phyloP scores from a whole-genome alignment of 129 eudicot genomes.

The Chrysanthemum lavandulifolium region DNA sequence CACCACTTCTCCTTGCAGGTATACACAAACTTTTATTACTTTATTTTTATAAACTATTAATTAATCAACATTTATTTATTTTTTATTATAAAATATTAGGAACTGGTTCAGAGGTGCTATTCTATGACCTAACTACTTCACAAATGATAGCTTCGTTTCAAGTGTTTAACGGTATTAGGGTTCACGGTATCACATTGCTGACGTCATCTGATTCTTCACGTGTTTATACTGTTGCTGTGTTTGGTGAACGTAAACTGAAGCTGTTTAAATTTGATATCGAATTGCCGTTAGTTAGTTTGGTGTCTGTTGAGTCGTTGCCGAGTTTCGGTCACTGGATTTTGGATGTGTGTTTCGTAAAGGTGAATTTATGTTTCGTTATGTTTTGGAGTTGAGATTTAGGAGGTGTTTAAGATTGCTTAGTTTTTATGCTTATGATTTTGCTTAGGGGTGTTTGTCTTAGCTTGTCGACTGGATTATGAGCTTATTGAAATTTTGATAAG shows the following conservation, averaged over 20 bases:
- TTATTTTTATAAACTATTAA: neutral
- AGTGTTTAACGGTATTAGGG: conserved; percentile 86
- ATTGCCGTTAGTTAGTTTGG: conserved; percentile 26
- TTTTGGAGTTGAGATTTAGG: neutral
- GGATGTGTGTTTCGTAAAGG: conserved; percentile 82
- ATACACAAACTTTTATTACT: too few relatives aligned
- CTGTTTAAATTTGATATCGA: conserved; percentile 43
- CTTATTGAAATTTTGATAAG: too few relatives aligned
- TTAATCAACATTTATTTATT: too few relatives aligned
- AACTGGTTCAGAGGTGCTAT: conserved; percentile 78
- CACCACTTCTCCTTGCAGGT: conserved; percentile 53
- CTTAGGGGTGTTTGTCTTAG: too few relatives aligned
- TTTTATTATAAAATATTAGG: too few relatives aligned
- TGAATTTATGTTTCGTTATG: conserved; percentile 16
- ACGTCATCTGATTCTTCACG: conserved; percentile 3
- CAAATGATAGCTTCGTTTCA: conserved; percentile 54
- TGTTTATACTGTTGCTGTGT: conserved; percentile 53
- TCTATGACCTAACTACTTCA: conserved; percentile 60
- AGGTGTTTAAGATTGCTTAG: too few relatives aligned
- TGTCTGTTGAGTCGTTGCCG: conserved; percentile 50
- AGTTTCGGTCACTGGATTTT: conserved; percentile 79
- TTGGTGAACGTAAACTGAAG: conserved; percentile 80
- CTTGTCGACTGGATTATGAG: too few relatives aligned
- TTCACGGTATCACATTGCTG: conserved; percentile 65
- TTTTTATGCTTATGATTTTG: too few relatives aligned